Evolutionary conservation across 257 asterid species (phyloP), one percentile per base, ranked within the genome.

Genomic region (Solanum tarapatanum): DNA sequence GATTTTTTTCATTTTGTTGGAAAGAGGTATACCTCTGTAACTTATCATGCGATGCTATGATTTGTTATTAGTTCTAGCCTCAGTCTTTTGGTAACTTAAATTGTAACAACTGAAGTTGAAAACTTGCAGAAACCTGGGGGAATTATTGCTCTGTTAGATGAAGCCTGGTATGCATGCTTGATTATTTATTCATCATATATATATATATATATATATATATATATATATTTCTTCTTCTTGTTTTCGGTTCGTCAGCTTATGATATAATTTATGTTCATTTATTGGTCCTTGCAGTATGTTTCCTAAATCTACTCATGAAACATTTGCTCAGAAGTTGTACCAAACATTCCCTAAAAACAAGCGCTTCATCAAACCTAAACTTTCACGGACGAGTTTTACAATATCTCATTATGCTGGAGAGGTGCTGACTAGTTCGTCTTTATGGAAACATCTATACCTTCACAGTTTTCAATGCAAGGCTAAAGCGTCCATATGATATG

Each of bases 391-490:
- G 91, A 96, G 93, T 90, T 97, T 97, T 90, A 94, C 98, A 28
- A 94, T 97, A 86, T 93, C 98, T 91, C 99, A 97, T 90, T 97
- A 97, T 92, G 99, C 99, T 19, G 99, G 99, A 89, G 99, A 97
- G 99, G 99, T 97, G 93, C 82, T 87, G 90, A 70, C 69, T 19
- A 83, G 83, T 45, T 55, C 23, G 75, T 85, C 72, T 84, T 51
- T 88, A 19, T 70, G 48, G 64, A 41, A 51, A 35, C 82, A 32
- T 83, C 72, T 70, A 26, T 79, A 51, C 74, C 60, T 64, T 64
- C 23, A 70, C 8, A 5, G 64, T 83, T 66, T 75, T 26, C 33
- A 60, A 36, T 83, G 69, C 39, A 55, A 75, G 58, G 39, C 88
- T 68, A 55, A 73, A 87, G 82, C 51, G 48, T 89, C 85, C 87